These are phyloP conservation scores for Ogataea corticis DNA, from an alignment of 805 yeast genomes.

Conservation along the genomic window DNA sequence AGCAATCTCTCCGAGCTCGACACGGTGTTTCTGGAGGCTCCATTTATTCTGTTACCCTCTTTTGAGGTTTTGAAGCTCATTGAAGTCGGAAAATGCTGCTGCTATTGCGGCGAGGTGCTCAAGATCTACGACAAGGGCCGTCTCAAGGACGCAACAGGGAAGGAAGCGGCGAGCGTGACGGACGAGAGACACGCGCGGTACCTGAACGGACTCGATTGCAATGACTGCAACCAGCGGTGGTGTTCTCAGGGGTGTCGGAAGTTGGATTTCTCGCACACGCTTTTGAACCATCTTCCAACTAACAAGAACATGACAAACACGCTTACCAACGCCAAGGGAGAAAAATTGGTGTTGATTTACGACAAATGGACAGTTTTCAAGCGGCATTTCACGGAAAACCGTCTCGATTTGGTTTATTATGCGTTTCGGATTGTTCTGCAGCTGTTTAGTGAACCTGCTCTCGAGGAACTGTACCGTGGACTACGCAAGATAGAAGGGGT, in stretches of 20 bases:
- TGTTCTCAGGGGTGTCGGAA: conserved; percentile 31
- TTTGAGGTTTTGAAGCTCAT: conserved; percentile 29
- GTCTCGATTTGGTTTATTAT: conserved; percentile 22
- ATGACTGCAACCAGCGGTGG: conserved; percentile 32
- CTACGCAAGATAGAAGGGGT: conserved; percentile 16
- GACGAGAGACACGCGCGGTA: conserved; percentile 31
- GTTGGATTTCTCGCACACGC: conserved; percentile 27
- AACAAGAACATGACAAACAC: conserved; percentile 31
- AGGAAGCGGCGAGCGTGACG: conserved; percentile 11
- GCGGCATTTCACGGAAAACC: conserved; percentile 10
- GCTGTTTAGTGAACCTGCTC: conserved; percentile 20
- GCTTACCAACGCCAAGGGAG: conserved; percentile 12
- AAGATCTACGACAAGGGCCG: conserved; percentile 34
- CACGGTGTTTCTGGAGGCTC: conserved; percentile 31
- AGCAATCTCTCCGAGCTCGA: conserved; percentile 17
- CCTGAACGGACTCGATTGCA: conserved; percentile 34
- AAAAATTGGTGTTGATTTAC: conserved; percentile 22
- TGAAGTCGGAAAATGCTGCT: conserved; percentile 33
- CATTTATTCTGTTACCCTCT: conserved; percentile 28
- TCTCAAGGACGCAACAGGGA: conserved; percentile 20
- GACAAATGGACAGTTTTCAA: conserved; percentile 26
- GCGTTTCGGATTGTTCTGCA: conserved; percentile 23
- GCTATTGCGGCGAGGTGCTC: conserved; percentile 34
- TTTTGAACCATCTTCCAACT: conserved; percentile 31
- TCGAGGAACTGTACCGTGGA: conserved; percentile 19